Conservation (phyloP, 768 basidiomycete genomes). For the Sutorius australiensis region DNA sequence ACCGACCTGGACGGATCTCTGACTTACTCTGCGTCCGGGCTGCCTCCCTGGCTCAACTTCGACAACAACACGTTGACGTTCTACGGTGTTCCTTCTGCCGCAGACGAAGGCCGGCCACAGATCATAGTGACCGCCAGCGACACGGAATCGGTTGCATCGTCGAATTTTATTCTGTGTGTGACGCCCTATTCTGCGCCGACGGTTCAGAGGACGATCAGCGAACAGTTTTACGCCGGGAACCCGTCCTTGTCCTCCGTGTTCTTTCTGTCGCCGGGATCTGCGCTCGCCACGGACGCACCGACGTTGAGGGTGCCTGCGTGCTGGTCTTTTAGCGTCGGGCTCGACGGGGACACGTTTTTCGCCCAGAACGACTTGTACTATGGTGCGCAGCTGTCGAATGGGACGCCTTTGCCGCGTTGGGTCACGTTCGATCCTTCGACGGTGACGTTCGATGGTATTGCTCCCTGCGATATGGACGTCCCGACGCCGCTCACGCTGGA, state of each 20-base stretch:
- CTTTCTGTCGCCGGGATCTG: conserved; percentile 55
- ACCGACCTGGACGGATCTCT: conserved; percentile 42
- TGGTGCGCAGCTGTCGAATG: conserved; percentile 57
- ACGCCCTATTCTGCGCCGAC: conserved; percentile 51
- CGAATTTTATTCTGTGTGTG: conserved; percentile 54
- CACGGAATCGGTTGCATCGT: conserved; percentile 46
- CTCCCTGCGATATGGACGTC: conserved; percentile 48
- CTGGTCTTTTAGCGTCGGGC: conserved; percentile 92
- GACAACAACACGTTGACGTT: conserved; percentile 59
- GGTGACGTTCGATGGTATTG: conserved; percentile 75
- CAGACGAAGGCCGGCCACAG: conserved; percentile 59
- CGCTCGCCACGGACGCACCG: conserved; percentile 48
- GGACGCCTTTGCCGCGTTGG: conserved; percentile 73
- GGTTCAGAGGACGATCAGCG: conserved; percentile 48
- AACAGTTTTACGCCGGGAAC: conserved; percentile 60
- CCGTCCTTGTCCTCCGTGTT: conserved; percentile 75
- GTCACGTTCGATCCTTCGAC: conserved; percentile 62
- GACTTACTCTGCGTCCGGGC: conserved; percentile 48
- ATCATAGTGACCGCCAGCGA: conserved; percentile 66
- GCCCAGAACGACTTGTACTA: conserved; percentile 54
- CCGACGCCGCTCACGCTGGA: conserved; percentile 41
- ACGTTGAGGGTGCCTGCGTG: conserved; percentile 67
- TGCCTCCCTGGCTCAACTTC: conserved; percentile 80
- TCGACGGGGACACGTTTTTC: conserved; percentile 60
- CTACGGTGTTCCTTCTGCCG: conserved; percentile 57